phyloP scores from a whole-genome alignment of 768 basidiomycete genomes.

The Tylopilus felleus region DNA sequence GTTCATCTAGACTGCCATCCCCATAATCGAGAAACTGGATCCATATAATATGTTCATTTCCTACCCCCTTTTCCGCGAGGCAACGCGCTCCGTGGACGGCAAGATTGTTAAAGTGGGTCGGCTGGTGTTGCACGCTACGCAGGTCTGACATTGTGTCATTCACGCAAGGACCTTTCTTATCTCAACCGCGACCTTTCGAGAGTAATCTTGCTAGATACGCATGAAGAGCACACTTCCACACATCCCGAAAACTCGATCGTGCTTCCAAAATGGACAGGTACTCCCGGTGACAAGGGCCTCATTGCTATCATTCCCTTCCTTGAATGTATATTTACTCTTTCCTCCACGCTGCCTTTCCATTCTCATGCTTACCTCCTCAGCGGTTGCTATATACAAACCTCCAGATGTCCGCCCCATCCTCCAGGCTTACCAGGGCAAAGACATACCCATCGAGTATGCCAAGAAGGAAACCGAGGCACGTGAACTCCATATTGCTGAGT shows the following conservation, averaged over 20 bases:
- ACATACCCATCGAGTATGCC: slow-evolving; percentile 86
- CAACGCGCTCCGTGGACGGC: slow-evolving; percentile 79
- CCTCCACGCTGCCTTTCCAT: not conserved
- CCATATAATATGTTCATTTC: slow-evolving; percentile 86
- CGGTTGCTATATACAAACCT: slow-evolving; percentile 89
- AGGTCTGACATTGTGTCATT: not conserved
- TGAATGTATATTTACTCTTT: slow-evolving; percentile 58
- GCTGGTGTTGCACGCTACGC: not conserved
- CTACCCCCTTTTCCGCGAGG: slow-evolving; percentile 91
- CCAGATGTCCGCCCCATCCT: slow-evolving; percentile 86
- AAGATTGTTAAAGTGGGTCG: slow-evolving; percentile 74
- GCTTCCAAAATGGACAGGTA: slow-evolving; percentile 84
- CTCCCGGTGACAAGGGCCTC: slow-evolving; percentile 69
- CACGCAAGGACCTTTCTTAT: slow-evolving; percentile 77
- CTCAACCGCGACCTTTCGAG: slow-evolving; percentile 92
- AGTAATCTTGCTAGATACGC: slow-evolving; percentile 83
- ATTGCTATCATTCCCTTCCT: slow-evolving; percentile 92
- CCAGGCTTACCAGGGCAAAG: slow-evolving; percentile 78
- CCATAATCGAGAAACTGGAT: slow-evolving; percentile 91
- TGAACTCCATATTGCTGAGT: slow-evolving; percentile 72
- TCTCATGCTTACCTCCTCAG: slow-evolving; percentile 37
- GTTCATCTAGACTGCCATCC: slow-evolving; percentile 69
- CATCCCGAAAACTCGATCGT: slow-evolving; percentile 90
- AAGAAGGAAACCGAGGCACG: slow-evolving; percentile 85
- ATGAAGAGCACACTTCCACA: slow-evolving; percentile 68